These are phyloP conservation scores for Heterobasidion annosum DNA, from an alignment of 1,284 basidiomycete species.

Conservation along the genomic window DNA sequence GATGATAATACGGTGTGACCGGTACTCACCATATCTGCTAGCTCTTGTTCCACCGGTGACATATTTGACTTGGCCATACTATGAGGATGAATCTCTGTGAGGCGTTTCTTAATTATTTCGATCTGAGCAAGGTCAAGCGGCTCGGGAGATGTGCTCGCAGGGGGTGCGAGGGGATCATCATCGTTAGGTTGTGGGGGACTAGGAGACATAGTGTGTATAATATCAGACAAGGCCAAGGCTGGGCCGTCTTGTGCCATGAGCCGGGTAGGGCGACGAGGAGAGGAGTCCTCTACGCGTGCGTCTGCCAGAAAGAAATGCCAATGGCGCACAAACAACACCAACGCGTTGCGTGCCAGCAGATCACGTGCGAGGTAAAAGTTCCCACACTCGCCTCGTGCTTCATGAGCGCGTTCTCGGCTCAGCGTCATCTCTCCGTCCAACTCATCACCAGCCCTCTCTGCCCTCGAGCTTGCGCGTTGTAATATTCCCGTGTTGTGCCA, in stretches of 20 bases:
- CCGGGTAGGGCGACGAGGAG: conserved; percentile 1
- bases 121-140: conserved; percentile 22
- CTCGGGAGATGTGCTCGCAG: conserved; percentile 17
- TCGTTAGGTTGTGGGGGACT: conserved; percentile 18
- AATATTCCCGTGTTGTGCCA: not conserved
- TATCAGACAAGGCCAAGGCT: conserved; percentile 28
- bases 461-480: not conserved
- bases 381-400: too few species aligned
- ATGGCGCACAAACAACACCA: conserved; percentile 10
- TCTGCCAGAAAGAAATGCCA: not conserved
- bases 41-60: conserved; percentile 36
- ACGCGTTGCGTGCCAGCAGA: conserved; percentile 10
- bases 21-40: conserved; percentile 46
- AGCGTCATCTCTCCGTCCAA: too few species aligned
- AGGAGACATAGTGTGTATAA: conserved; percentile 31
- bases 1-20: conserved; percentile 2
- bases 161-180: conserved; percentile 3
- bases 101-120: conserved; percentile 20
- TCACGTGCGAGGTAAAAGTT: conserved; percentile 8
- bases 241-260: conserved; percentile 22
- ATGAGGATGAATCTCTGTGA: conserved; percentile 15
- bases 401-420: too few species aligned
- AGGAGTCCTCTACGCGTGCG: not conserved
- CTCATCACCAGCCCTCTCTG: not conserved
- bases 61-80: conserved; percentile 12